Evolutionary conservation across 306 rosid species (phyloP), one percentile per base, ranked within the genome.

Genomic region (cucumber (Cucumis sativus)): DNA sequence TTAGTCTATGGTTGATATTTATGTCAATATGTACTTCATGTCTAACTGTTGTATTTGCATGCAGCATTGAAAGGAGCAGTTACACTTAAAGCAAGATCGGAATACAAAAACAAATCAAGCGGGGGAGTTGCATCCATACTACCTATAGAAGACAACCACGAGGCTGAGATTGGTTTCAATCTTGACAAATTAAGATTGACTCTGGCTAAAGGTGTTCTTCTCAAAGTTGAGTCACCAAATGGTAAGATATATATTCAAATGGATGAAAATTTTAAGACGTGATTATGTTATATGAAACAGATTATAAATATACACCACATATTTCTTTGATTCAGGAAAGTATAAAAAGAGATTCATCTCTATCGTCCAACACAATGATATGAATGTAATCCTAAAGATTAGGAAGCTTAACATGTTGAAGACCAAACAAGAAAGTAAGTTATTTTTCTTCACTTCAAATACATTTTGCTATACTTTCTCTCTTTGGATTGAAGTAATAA

Each of bases 41-140:
- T 37, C 7, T 37, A 4, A 37, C 5, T 37, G 7, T 37, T 37
- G 4, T 30, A 30, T 30, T 30, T 30, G 33, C 33, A 30, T 37
- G 40, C 70, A 92, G 99, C 99, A 67, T 59, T 96, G 56, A 96
- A 87, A 87, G 99, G 99, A 68, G 99, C 98, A 15, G 85, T 87
- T 6, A 91, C 93, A 61, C 87, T 96, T 4, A 89, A 89, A 86
- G 93, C 86, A 80, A 95, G 99, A 88, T 66, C 96, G 68, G 97
- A 91, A 78, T 85, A 85, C 74, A 96, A 82, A 65, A 67, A 83
- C 80, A 92, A 82, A 80, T 77, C 85, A 77, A 80, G 77, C 56
- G 97, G 93, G 65, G 97, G 93, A 69, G 84, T 88, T 45, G 87
- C 86, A 8, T 92, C 96, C 0, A 84, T 92, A 62, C 81, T 91